Evolutionary conservation across 306 rosid genomes (phyloP).

Genomic region (Dryas drummondii): DNA sequence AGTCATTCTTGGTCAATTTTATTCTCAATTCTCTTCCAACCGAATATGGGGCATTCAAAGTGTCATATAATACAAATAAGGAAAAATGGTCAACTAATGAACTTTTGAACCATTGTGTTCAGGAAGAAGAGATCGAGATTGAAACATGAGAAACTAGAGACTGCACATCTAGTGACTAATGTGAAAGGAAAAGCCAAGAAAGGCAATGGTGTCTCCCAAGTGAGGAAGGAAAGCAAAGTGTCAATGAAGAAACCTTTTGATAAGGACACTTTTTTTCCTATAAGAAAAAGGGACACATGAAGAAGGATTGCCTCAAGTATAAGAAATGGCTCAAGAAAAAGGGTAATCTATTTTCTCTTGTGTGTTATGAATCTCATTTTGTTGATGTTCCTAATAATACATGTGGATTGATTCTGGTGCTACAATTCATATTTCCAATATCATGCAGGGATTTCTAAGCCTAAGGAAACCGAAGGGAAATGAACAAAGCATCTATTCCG

Average conservation of each 20-base stretch:
- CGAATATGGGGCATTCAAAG: neutral
- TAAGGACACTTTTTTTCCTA: neutral
- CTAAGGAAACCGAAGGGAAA: neutral
- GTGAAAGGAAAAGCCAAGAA: too few species aligned
- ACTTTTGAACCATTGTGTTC: conserved; percentile 3
- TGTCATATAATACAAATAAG: conserved; percentile 14
- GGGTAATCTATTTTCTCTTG: neutral
- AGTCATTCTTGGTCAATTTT: neutral
- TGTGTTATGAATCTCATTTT: conserved; percentile 14
- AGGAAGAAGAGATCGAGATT: conserved; percentile 16
- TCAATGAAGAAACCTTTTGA: neutral
- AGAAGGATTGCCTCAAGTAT: conserved; percentile 1
- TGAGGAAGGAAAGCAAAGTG: too few species aligned
- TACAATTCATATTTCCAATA: conserved; percentile 14
- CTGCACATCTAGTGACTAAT: neutral
- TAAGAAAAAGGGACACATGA: conserved; percentile 16
- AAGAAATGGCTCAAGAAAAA: conserved; percentile 10
- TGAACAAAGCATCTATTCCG: conserved; percentile 18
- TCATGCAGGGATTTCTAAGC: conserved; percentile 1
- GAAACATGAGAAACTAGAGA: neutral
- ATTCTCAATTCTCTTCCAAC: neutral
- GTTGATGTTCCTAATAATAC: conserved; percentile 6
- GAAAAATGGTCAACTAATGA: conserved; percentile 14
- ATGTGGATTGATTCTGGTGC: conserved; percentile 21
- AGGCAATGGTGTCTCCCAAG: too few species aligned